These are phyloP conservation scores for Trichoderma sp. DNA, from an alignment of 2,329 filamentous ascomycete species.

Conservation along the genomic window DNA sequence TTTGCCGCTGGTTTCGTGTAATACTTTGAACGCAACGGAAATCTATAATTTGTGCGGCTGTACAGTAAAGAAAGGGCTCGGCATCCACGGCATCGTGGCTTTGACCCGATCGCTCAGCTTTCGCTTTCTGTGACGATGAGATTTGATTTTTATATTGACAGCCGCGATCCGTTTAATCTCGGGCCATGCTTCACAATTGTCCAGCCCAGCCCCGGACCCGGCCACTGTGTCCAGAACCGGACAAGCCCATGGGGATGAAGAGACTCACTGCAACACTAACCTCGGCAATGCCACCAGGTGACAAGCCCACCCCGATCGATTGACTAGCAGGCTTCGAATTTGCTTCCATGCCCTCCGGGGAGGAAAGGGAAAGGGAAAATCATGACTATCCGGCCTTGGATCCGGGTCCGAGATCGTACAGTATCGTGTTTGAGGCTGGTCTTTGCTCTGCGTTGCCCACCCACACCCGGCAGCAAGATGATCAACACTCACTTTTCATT, in stretches of 20 bases:
- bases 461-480: neutral
- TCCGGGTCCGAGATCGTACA: neutral
- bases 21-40: neutral
- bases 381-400: neutral
- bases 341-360: neutral
- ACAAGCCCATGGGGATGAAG: neutral
- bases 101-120: neutral
- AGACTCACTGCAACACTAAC: neutral
- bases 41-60: neutral
- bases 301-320: neutral
- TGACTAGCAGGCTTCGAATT: conserved; percentile 8
- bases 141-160: neutral
- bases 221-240: neutral
- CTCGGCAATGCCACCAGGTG: neutral
- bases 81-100: neutral
- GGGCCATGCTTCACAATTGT: neutral
- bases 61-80: neutral
- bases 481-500: neutral
- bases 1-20: neutral
- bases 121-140: neutral
- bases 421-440: neutral
- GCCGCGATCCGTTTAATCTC: conserved; percentile 15
- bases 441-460: neutral
- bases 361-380: neutral
- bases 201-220: neutral